Evolutionary conservation across 1,284 basidiomycete genomes (phyloP).

Genomic region (Heterobasidion occidentale): DNA sequence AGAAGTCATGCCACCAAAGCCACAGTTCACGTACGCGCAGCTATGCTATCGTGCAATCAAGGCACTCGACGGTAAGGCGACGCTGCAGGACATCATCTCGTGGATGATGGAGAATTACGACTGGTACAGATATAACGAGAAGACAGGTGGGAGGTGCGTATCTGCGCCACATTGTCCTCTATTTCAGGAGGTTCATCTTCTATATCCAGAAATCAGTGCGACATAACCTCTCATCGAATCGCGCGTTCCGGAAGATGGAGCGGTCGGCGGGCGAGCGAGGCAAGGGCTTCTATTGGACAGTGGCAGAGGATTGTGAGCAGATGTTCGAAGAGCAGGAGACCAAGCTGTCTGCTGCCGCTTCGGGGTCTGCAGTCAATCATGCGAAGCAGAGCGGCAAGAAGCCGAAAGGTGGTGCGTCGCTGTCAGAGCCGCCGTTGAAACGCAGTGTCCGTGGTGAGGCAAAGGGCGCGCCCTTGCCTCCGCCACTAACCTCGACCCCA

Average conservation of each 20-base stretch:
- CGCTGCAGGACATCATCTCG: conserved; percentile 85
- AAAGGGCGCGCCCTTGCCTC: conserved; percentile 49
- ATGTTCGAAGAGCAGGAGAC: conserved; percentile 62
- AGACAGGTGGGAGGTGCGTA: conserved; percentile 77
- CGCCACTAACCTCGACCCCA: conserved; percentile 57
- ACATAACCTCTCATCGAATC: conserved; percentile 85
- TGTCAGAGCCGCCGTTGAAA: conserved; percentile 55
- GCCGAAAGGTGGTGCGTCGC: conserved; percentile 22
- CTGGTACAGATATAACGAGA: conserved; percentile 81
- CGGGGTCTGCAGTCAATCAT: conserved; percentile 26
- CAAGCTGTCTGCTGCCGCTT: conserved; percentile 34
- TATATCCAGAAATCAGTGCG: conserved; percentile 75
- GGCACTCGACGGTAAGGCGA: conserved; percentile 75
- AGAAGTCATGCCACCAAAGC: conserved; percentile 74
- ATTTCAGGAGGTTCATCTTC: conserved; percentile 10
- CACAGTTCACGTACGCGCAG: conserved; percentile 70
- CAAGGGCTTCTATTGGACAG: conserved; percentile 86
- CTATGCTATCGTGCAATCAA: conserved; percentile 77
- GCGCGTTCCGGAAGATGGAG: conserved; percentile 82
- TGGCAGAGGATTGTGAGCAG: conserved; percentile 68
- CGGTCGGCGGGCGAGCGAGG: conserved; percentile 79
- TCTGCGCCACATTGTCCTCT: conserved; percentile 7
- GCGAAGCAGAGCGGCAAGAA: conserved; percentile 16
- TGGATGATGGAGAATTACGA: conserved; percentile 88
- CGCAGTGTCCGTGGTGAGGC: conserved; percentile 54